Evolutionary conservation across 2,329 filamentous ascomycete genomes (phyloP).

Genomic region (Colletotrichum tofieldiae): DNA sequence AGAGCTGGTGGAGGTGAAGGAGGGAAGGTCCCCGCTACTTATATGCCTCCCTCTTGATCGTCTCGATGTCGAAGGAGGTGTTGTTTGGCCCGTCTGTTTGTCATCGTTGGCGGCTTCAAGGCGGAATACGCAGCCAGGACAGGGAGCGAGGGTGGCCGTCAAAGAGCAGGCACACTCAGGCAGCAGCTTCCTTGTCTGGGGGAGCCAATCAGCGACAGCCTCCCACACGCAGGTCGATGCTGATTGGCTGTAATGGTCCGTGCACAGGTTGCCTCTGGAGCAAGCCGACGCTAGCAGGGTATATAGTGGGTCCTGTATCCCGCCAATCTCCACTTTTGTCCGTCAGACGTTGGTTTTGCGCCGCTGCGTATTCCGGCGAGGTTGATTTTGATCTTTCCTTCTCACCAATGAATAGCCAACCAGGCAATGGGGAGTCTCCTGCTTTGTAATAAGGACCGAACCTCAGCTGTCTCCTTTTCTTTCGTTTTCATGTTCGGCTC

Average conservation of each 20-base stretch:
- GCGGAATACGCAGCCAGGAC: not conserved
- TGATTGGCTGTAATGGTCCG: slow-evolving; percentile 13
- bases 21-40: not conserved
- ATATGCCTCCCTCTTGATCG: not conserved
- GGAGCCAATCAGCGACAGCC: slow-evolving; percentile 9
- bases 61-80: not conserved
- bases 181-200: not conserved
- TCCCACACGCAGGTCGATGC: fast-evolving
- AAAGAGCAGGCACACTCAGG: slow-evolving; percentile 19
- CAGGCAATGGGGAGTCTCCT: not conserved
- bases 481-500: not conserved
- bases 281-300: not conserved
- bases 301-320: not conserved
- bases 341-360: slow-evolving; percentile 21
- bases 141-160: too few relatives aligned
- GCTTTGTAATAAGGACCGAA: not conserved
- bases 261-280: not conserved
- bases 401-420: not conserved
- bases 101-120: not conserved
- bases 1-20: not conserved
- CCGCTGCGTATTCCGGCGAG: slow-evolving; percentile 32
- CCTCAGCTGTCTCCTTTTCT: not conserved
- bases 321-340: not conserved
- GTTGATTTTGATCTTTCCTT: not conserved
- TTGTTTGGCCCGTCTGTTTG: not conserved